Percentiles rank a stretch among this genome's conserved stretches.
These are phyloP conservation scores for Davidsoniella virescens DNA, from an alignment of 2,329 filamentous ascomycete species.

Conservation along the genomic window DNA sequence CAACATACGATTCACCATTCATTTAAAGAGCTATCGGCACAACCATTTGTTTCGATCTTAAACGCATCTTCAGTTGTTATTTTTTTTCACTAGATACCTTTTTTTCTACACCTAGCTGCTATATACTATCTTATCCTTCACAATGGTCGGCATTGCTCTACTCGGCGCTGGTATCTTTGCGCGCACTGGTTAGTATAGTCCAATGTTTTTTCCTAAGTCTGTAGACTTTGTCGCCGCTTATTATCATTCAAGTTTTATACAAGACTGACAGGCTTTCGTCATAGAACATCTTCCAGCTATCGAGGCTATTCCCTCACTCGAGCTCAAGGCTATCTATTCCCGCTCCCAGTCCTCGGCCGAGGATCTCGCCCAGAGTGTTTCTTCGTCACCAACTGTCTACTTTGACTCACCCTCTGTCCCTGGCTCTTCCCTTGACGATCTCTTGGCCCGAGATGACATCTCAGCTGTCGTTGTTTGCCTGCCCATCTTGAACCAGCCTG, in stretches of 20 bases:
- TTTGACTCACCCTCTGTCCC: conserved; percentile 20
- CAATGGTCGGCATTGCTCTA: conserved; percentile 35
- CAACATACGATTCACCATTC: not conserved
- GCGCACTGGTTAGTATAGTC: conserved; percentile 29
- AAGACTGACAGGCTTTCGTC: conserved; percentile 1
- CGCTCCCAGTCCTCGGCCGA: conserved; percentile 43
- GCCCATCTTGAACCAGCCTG: conserved; percentile 45
- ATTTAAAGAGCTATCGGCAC: conserved; percentile 1
- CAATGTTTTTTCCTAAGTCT: not conserved
- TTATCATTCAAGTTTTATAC: not conserved
- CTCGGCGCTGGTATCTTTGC: conserved; percentile 49
- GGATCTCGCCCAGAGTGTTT: conserved; percentile 3
- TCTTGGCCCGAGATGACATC: conserved; percentile 38
- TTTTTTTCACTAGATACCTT: not conserved
- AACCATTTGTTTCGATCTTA: not conserved
- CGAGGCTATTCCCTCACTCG: conserved; percentile 30
- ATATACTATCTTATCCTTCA: not conserved
- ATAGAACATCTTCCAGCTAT: conserved; percentile 35
- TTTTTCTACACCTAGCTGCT: not conserved
- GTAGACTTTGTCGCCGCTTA: not conserved
- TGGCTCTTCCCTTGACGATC: conserved; percentile 30
- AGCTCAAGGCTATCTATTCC: conserved; percentile 50
- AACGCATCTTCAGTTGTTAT: not conserved
- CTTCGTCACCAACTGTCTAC: conserved; percentile 6
- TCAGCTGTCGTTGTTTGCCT: conserved; percentile 41